Base-by-base conservation (phyloP, 2,329 filamentous ascomycete genomes). In the Atkinsonella hypoxylon region DNA sequence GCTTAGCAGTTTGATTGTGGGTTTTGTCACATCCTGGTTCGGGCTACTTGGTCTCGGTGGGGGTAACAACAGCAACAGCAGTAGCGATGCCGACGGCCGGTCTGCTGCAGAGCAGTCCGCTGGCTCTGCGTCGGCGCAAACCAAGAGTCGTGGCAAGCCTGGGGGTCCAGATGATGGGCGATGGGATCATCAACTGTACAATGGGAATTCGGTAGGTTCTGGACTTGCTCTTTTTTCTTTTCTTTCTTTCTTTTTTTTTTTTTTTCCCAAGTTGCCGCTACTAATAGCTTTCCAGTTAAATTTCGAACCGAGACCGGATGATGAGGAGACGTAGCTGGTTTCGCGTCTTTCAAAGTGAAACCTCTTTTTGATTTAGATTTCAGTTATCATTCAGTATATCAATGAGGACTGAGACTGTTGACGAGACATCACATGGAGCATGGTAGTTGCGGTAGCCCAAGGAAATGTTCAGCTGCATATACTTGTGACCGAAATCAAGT, bases 131-230 rank as follows among this genome's bases (percentile, higher is more conserved):
- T 41, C 54, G 3, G 46, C 54, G 10, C 57, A 59, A 34, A 60
- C 57, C 13, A 60, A 55, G 18, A 55, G 56, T 32, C 51, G 53
- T 22, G 59, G 61, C 40, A 55, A 62, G 48, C 62, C 62, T 54
- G 58, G 64, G 55, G 78, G 82, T 53, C 70, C 75, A 39, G 70
- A 75, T 18, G 71, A 78, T 54, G 70, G 74, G 39, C 72, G 73
- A 49, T 67, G 77, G 50, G 75, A 83, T 55, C 77, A 81, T 43
- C 84, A 94, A 61, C 78, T 94, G 45, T 95, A 96, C 63, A 96
- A 96, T 61, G 90, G 90, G 1, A 96, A 95, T 62, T 87, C 87
- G 63, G 87, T 90, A 72, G 67, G 79, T 47, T 13, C n/a, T 26
- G 45, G n/a, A 15, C 11, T n/a, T 20, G 9, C 26, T 26, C 17